Evolutionary conservation across 2,329 filamentous ascomycete species (phyloP).

Genomic region (Arachnopeziza araneosa): DNA sequence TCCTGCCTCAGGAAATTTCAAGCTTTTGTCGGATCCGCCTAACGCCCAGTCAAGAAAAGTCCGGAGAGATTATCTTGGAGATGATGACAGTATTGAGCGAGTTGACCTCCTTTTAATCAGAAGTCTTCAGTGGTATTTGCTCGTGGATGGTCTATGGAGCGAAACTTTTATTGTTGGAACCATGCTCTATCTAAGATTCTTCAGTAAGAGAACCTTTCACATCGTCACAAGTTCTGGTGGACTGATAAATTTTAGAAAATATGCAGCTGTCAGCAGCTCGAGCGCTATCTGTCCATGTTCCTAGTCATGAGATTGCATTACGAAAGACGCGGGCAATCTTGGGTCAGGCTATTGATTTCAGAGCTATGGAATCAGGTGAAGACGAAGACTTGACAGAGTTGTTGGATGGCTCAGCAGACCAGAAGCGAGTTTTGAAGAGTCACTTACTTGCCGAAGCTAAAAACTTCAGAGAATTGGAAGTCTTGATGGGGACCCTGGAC

Average conservation of each 20-base stretch:
- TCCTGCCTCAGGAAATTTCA: conserved; percentile 42
- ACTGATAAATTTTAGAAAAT: conserved; percentile 32
- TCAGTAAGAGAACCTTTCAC: conserved; percentile 58
- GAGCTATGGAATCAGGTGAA: conserved; percentile 17
- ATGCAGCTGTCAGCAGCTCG: conserved; percentile 47
- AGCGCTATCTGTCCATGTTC: conserved; percentile 45
- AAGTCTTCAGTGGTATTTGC: conserved; percentile 77
- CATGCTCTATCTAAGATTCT: conserved; percentile 74
- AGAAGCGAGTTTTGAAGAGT: conserved; percentile 26
- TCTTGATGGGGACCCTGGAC: conserved; percentile 60
- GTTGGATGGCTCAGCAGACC: conserved; percentile 33
- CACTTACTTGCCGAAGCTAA: conserved; percentile 48
- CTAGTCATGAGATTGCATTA: conserved; percentile 37
- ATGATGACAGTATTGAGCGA: conserved; percentile 53
- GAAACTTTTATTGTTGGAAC: conserved; percentile 64
- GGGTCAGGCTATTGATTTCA: conserved; percentile 35
- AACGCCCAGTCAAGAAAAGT: conserved; percentile 52
- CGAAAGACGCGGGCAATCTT: conserved; percentile 35
- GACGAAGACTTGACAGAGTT: conserved; percentile 27
- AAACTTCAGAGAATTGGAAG: conserved; percentile 64
- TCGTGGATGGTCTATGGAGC: conserved; percentile 66
- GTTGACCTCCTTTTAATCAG: conserved; percentile 69
- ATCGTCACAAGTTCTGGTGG: not conserved
- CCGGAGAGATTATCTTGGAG: conserved; percentile 64
- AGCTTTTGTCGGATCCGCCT: conserved; percentile 39